phyloP scores from a whole-genome alignment of 345 rosid genomes.

The Salix brachista region DNA sequence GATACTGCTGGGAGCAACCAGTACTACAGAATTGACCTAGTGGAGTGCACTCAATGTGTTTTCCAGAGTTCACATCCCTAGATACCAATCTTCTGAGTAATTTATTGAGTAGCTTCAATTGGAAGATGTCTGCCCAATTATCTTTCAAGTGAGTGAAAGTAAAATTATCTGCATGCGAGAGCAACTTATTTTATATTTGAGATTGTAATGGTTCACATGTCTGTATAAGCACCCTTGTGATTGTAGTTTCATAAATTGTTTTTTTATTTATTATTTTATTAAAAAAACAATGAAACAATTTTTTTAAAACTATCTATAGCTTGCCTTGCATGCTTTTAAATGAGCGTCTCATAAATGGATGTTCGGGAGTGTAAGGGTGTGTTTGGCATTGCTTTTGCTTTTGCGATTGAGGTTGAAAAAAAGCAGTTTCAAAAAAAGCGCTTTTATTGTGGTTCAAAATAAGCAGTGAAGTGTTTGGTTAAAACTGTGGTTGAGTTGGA shows the following conservation, averaged over 20 bases:
- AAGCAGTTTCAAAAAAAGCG: too few species aligned
- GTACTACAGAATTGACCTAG: not conserved
- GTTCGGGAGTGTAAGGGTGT: too few species aligned
- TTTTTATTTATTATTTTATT: too few species aligned
- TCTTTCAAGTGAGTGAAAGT: not conserved
- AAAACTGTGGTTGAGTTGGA: too few species aligned
- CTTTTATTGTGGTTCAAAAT: too few species aligned
- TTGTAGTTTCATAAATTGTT: not conserved
- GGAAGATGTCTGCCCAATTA: not conserved
- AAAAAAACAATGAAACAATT: too few species aligned
- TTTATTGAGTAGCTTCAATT: conserved; percentile 1
- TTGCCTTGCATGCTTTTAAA: too few species aligned
- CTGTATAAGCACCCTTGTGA: not conserved
- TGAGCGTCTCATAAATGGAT: too few species aligned
- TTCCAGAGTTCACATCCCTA: not conserved
- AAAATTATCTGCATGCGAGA: not conserved
- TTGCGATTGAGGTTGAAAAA: too few species aligned
- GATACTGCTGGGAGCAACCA: not conserved
- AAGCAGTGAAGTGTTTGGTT: too few species aligned
- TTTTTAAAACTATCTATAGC: too few species aligned
- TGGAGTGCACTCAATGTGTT: not conserved
- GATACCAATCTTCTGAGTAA: not conserved
- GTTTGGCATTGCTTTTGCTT: too few species aligned
- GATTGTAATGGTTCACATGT: conserved; percentile 1
- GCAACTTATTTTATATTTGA: not conserved